Evolutionary conservation across 768 basidiomycete species (phyloP).

Genomic region (Suillus paluster): DNA sequence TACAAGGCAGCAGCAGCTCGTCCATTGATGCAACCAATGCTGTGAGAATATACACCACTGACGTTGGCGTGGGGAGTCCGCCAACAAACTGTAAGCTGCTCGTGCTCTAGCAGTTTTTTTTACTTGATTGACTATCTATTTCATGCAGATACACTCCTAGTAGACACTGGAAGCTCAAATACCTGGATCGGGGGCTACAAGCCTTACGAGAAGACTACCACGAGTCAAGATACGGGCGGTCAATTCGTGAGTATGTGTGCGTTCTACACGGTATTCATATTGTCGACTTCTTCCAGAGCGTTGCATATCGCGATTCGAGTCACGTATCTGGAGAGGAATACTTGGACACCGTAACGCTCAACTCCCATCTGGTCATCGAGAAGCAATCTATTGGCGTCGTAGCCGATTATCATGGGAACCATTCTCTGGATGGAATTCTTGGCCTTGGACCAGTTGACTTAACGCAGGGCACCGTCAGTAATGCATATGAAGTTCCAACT

Average conservation of each 20-base stretch:
- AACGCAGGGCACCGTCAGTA: conserved; percentile 29
- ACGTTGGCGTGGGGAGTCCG: conserved; percentile 16
- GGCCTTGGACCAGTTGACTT: conserved; percentile 39
- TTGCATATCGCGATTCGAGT: conserved; percentile 13
- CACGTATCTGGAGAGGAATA: conserved; percentile 20
- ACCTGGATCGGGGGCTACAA: conserved; percentile 58
- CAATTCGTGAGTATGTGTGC: conserved; percentile 25
- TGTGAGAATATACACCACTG: conserved; percentile 15
- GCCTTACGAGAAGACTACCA: conserved; percentile 45
- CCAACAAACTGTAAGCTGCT: conserved; percentile 15
- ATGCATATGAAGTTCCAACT: conserved; percentile 30
- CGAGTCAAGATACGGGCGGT: conserved; percentile 42
- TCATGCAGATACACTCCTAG: conserved; percentile 20
- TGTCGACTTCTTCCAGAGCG: background rate
- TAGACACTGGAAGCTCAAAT: conserved; percentile 42
- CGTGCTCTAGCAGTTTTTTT: background rate
- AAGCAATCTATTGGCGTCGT: conserved; percentile 45
- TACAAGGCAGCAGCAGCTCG: background rate
- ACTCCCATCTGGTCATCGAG: conserved; percentile 16
- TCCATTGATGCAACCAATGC: conserved; percentile 20
- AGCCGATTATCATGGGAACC: conserved; percentile 22
- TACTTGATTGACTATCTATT: background rate
- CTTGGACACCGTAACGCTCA: conserved; percentile 19
- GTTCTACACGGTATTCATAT: background rate
- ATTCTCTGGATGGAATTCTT: conserved; percentile 44